Conservation (phyloP, 768 basidiomycete species). For the Suillus variegatus region DNA sequence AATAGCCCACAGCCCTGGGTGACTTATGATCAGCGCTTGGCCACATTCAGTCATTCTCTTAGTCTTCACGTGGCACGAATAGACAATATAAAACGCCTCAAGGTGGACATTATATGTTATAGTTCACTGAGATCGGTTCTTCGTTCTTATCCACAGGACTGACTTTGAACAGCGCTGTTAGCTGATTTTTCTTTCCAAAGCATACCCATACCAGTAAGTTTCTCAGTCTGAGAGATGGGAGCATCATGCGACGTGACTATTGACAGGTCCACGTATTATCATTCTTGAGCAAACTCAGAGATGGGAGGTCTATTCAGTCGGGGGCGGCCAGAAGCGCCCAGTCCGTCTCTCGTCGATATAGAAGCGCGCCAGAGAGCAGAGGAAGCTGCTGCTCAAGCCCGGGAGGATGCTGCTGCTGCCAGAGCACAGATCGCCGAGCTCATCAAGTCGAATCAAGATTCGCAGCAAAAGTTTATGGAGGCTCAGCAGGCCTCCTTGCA, state of each 20-base stretch:
- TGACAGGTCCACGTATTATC: background rate
- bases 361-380: slow-evolving; percentile 2
- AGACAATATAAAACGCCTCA: background rate
- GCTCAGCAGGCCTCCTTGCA: background rate
- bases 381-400: slow-evolving; percentile 5
- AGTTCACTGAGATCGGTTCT: background rate
- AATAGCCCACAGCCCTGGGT: background rate
- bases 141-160: background rate
- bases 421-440: background rate
- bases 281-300: background rate
- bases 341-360: slow-evolving; percentile 5
- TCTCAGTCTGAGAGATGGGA: background rate
- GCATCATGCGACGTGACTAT: background rate
- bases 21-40: background rate
- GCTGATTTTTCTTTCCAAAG: background rate
- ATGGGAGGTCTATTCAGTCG: slow-evolving; percentile 1
- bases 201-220: background rate
- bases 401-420: slow-evolving; percentile 6
- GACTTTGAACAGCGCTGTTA: background rate
- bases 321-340: slow-evolving; percentile 1
- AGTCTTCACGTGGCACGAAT: background rate
- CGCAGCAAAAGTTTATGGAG: background rate
- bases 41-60: background rate
- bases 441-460: slow-evolving; percentile 1
- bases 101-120: background rate